Base-by-base conservation (phyloP, 2,329 filamentous ascomycete genomes). In the Sclerotinia sclerotiorum region DNA sequence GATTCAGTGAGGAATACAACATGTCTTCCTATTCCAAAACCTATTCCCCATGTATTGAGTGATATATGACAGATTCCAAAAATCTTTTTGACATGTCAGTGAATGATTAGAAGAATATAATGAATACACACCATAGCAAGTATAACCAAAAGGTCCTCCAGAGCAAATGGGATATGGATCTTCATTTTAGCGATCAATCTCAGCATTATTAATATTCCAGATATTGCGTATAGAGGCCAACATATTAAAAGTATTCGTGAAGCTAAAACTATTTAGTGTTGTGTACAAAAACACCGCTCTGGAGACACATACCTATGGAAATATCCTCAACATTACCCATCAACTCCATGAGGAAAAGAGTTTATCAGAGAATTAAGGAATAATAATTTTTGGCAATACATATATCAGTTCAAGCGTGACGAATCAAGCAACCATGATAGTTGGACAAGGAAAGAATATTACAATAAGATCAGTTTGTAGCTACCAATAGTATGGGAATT, bases 221-320 rank as follows among this genome's bases (percentile, higher is more conserved):
- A 67, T 3, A 67, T 44, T 15, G 46, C 65, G 27, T 67, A 67
- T 1, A 67, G 55, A 29, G 65, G 65, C 55, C 65, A 67, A n/a
- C 44, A 49, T 67, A 67, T 52, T 13, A 67, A n/a, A n/a, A 67
- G 55, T 29, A 67, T 17, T 27, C 46, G 8, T 4, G 55, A 24
- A 0, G 46, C 55, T 67, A 29, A n/a, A 49, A 51, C 32, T 5
- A 15, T 17, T 67, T 61, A 67, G 46, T 24, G 11, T 29, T 15
- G 1, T 42, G 35, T 8, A 19, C 10, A 17, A 29, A 19, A 35
- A 2, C 7, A n/a, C 7, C 4, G 5, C 8, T 13, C 1, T 27
- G 1, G 24, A 54, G n/a, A 5, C 7, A 48, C 29, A 13, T n/a
- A 65, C 55, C 55, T 44, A 42, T 60, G 19, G 65, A 67, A 51